These are phyloP conservation scores for Hanseniaspora taiwanica DNA, from an alignment of 805 yeast genomes.

Conservation along the genomic window DNA sequence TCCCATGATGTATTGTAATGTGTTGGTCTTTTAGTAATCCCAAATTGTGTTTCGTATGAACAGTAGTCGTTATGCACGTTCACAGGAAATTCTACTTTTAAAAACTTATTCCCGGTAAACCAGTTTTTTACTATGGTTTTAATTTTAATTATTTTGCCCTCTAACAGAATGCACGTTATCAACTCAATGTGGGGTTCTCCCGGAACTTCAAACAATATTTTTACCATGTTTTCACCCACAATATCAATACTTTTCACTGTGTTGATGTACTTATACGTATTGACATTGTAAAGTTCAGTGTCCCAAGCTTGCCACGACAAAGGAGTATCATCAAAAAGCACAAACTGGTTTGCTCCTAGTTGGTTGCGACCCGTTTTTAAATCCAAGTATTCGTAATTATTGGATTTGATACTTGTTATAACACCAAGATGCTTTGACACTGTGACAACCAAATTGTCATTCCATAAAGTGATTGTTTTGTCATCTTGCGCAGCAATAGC, in stretches of 20 bases:
- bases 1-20: slow-evolving; percentile 96
- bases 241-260: slow-evolving; percentile 17
- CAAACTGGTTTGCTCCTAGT: slow-evolving; percentile 66
- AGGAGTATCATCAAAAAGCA: slow-evolving; percentile 83
- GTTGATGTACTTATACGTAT: slow-evolving; percentile 43
- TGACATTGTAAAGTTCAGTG: slow-evolving; percentile 79
- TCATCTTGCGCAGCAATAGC: slow-evolving; percentile 16
- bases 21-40: slow-evolving; percentile 82
- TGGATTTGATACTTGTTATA: slow-evolving; percentile 51
- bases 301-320: slow-evolving; percentile 95
- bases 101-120: slow-evolving; percentile 78
- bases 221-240: slow-evolving; percentile 23
- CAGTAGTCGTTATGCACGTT: slow-evolving; percentile 66
- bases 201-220: slow-evolving; percentile 23
- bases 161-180: slow-evolving; percentile 54
- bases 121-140: slow-evolving; percentile 54
- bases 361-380: slow-evolving; percentile 37
- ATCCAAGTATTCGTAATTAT: slow-evolving; percentile 52
- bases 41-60: slow-evolving; percentile 87
- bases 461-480: slow-evolving; percentile 38
- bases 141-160: slow-evolving; percentile 34
- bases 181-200: slow-evolving; percentile 47
- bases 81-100: slow-evolving; percentile 92
- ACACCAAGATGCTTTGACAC: slow-evolving; percentile 45
- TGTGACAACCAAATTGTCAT: slow-evolving; percentile 45